These are phyloP conservation scores for Guadua angustifolia DNA, from an alignment of 176 grass and related monocot genomes.

Conservation along the genomic window DNA sequence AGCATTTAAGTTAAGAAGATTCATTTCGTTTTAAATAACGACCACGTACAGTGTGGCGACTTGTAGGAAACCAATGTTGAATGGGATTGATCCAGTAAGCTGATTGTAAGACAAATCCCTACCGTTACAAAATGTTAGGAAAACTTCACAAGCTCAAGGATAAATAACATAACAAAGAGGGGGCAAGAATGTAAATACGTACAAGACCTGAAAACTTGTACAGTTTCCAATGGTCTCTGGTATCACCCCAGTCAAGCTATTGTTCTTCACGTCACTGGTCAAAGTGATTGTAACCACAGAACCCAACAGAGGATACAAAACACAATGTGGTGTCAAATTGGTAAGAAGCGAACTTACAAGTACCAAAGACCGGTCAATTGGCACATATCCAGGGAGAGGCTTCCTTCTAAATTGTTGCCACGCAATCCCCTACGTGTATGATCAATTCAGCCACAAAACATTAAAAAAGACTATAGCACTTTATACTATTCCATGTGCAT, in stretches of 20 bases:
- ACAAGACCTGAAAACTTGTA: constrained; percentile 99
- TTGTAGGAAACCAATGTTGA: constrained; percentile 99
- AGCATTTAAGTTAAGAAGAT: background rate
- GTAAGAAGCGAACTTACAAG: constrained; percentile 64
- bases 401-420: constrained; percentile 81
- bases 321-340: background rate
- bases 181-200: constrained; percentile 49
- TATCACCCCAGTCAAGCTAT: constrained; percentile 82
- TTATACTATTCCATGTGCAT: background rate
- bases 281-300: background rate
- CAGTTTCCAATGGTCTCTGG: constrained; percentile 92
- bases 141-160: background rate
- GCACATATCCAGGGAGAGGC: constrained; percentile 85
- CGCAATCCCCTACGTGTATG: constrained; percentile 67
- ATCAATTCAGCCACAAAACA: constrained; percentile 1
- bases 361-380: constrained; percentile 98
- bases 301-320: background rate
- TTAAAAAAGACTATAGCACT: background rate
- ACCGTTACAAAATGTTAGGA: constrained; percentile 41
- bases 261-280: constrained; percentile 91
- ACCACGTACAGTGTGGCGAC: constrained; percentile 88
- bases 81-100: constrained; percentile 80
- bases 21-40: background rate
- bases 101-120: constrained; percentile 98
- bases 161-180: too few relatives aligned